Evolutionary conservation across 169 alveolate species (phyloP).

Genomic region (Plasmodium chabaudi): DNA sequence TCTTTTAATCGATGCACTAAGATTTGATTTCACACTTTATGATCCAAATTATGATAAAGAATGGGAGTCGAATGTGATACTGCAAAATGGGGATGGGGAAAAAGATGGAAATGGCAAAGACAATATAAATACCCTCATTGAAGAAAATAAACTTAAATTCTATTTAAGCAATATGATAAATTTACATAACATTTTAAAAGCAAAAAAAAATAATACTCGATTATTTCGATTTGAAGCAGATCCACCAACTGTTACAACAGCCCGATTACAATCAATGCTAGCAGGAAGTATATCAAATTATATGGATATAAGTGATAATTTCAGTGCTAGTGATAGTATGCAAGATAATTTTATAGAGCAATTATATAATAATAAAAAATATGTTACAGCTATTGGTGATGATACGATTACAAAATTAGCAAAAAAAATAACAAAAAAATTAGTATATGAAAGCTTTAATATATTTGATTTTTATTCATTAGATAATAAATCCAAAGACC

Average conservation of each 20-base stretch:
- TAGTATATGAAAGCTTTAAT: slow-evolving; percentile 70
- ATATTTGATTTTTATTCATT: slow-evolving; percentile 52
- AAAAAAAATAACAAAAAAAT: slow-evolving; percentile 24
- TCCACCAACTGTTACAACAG: slow-evolving; percentile 81
- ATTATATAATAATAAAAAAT: slow-evolving; percentile 39
- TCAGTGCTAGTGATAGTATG: slow-evolving; percentile 17
- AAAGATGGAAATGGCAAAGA: slow-evolving; percentile 38
- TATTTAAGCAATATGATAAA: slow-evolving; percentile 77
- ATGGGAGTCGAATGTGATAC: neutral
- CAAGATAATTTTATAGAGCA: slow-evolving; percentile 66
- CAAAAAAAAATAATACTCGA: slow-evolving; percentile 48
- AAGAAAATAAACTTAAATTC: slow-evolving; percentile 13
- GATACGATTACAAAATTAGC: slow-evolving; percentile 40
- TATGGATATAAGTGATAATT: slow-evolving; percentile 64
- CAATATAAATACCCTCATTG: neutral
- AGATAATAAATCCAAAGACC: slow-evolving; percentile 31
- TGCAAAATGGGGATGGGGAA: neutral
- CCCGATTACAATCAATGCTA: slow-evolving; percentile 75
- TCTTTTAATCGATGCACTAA: slow-evolving; percentile 76
- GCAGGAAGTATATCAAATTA: slow-evolving; percentile 81
- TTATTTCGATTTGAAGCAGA: slow-evolving; percentile 80
- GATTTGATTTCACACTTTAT: slow-evolving; percentile 82
- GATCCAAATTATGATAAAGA: slow-evolving; percentile 76
- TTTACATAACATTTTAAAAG: slow-evolving; percentile 74
- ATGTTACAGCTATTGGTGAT: slow-evolving; percentile 62